A percentile compares a stretch with the other conserved stretches of the same genome.
Evolutionary conservation across 2,329 filamentous ascomycete genomes (phyloP).

Genomic region (Dactylonectria macrodidyma): DNA sequence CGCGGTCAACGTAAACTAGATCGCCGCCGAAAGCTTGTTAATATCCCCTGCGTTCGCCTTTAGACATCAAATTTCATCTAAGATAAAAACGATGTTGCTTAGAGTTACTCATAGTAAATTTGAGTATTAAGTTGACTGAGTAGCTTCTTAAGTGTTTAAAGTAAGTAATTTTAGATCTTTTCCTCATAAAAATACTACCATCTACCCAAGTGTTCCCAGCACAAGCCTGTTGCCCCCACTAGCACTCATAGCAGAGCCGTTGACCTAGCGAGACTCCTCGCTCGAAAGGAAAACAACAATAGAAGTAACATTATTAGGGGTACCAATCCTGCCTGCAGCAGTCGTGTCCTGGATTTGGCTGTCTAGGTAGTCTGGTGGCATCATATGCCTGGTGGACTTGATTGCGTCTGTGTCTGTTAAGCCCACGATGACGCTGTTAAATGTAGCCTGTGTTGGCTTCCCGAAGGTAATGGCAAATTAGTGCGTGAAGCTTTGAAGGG

Average conservation of each 20-base stretch:
- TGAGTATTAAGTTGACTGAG: no score
- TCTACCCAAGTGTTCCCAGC: neutral
- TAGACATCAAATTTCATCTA: no score
- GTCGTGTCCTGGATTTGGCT: neutral
- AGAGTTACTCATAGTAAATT: no score
- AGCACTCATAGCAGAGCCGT: neutral
- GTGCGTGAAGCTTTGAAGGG: constrained; percentile 4
- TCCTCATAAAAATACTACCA: no score
- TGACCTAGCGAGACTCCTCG: constrained; percentile 9
- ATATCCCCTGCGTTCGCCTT: no score
- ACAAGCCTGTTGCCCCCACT: constrained; percentile 1
- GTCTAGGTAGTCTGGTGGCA: neutral
- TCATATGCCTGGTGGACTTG: neutral
- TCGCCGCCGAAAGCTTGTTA: no score
- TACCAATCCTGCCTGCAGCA: neutral
- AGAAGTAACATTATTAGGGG: constrained; percentile 5
- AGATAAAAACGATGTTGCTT: no score
- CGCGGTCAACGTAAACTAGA: no score
- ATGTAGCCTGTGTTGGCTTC: neutral
- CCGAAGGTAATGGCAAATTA: neutral
- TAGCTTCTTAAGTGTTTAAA: no score
- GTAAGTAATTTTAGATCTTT: no score
- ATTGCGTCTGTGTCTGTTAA: neutral
- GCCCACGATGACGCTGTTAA: neutral
- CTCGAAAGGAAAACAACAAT: constrained; percentile 9